These are phyloP conservation scores for Glutinoglossum americanum DNA, from an alignment of 495 filamentous ascomycete species.

Conservation along the genomic window DNA sequence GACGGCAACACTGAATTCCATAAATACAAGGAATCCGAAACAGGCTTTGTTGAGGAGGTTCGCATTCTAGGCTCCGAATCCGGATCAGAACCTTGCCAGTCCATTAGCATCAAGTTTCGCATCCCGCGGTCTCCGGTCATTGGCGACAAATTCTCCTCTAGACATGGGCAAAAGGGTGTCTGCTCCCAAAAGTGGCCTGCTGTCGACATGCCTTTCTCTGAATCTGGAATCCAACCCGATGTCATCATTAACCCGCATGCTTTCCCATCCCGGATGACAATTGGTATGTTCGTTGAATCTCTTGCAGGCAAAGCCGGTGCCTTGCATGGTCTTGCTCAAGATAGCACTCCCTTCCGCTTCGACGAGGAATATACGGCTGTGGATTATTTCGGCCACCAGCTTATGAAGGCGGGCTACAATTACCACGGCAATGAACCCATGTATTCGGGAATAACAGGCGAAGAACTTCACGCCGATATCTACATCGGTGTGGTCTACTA, in stretches of 20 bases:
- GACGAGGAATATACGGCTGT: conserved; percentile 78
- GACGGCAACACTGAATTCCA: conserved; percentile 65
- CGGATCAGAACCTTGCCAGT: conserved; percentile 62
- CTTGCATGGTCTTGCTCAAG: conserved; percentile 82
- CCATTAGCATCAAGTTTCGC: conserved; percentile 77
- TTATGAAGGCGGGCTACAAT: conserved; percentile 86
- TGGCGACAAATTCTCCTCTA: conserved; percentile 95
- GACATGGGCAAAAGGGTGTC: conserved; percentile 96
- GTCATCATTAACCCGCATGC: conserved; percentile 98
- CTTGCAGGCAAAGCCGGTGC: conserved; percentile 88
- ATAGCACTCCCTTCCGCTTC: conserved; percentile 86
- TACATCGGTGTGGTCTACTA: conserved; percentile 96
- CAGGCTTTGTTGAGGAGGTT: conserved; percentile 78
- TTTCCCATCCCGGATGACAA: conserved; percentile 99
- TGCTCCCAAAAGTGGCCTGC: conserved; percentile 91
- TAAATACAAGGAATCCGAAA: conserved; percentile 79
- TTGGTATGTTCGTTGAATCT: conserved; percentile 97
- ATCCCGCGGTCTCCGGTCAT: conserved; percentile 80
- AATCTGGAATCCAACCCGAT: conserved; percentile 91
- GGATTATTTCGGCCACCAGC: conserved; percentile 90
- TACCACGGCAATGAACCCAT: conserved; percentile 97
- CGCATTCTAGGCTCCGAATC: conserved; percentile 65
- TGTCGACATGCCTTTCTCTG: conserved; percentile 90
- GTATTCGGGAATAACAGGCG: conserved; percentile 88
- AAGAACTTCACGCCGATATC: conserved; percentile 86